These are phyloP conservation scores for Sclerotinia borealis DNA, from an alignment of 2,329 filamentous ascomycete genomes.

Conservation along the genomic window DNA sequence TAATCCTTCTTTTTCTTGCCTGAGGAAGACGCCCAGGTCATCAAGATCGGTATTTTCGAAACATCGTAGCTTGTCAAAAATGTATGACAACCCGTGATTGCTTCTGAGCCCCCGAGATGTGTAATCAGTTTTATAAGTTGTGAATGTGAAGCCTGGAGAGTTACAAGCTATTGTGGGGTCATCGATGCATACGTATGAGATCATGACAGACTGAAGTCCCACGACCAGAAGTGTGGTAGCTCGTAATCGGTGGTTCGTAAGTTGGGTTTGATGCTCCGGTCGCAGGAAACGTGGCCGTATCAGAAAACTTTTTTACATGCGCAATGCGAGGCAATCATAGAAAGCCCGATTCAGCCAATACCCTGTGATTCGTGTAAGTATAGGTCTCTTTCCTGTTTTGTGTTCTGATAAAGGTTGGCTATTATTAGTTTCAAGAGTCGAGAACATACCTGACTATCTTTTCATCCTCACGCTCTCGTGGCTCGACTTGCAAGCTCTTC, in stretches of 20 bases:
- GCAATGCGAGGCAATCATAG: conserved; percentile 34
- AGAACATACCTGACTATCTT: conserved; percentile 81
- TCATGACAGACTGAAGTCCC: neutral
- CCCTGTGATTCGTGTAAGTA: conserved; percentile 38
- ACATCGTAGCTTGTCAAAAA: neutral
- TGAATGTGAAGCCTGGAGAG: neutral
- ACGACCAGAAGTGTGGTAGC: neutral
- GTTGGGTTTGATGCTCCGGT: neutral
- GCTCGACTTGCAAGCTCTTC: conserved; percentile 87
- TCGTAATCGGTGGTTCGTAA: neutral
- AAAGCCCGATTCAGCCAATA: conserved; percentile 56
- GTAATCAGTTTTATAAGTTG: neutral
- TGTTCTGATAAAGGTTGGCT: neutral
- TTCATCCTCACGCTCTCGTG: conserved; percentile 93
- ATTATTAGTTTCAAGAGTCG: neutral
- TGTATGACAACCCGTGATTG: neutral
- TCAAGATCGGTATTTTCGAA: neutral
- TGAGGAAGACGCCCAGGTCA: neutral
- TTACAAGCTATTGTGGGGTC: neutral
- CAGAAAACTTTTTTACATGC: neutral
- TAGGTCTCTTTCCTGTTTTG: conserved; percentile 17
- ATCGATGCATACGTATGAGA: neutral
- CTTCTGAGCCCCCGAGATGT: neutral
- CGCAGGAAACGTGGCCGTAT: neutral
- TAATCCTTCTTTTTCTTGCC: neutral